These are phyloP conservation scores for Cryptosporidium bovis DNA, from an alignment of 169 alveolate genomes.

Conservation along the genomic window DNA sequence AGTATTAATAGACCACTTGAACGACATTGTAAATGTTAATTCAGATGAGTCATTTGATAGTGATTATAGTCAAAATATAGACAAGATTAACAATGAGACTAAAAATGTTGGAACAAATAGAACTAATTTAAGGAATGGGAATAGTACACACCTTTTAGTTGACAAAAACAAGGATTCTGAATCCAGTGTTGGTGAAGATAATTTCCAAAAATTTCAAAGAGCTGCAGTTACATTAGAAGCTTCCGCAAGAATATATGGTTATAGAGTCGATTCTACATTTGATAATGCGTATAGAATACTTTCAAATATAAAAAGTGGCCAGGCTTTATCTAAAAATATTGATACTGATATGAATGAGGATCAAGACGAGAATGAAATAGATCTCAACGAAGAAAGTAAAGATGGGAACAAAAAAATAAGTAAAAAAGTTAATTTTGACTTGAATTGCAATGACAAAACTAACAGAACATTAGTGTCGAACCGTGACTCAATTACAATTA, in stretches of 20 bases:
- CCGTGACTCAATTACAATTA: conserved; percentile 12
- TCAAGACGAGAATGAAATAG: background rate
- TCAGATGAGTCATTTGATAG: background rate
- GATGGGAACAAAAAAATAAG: background rate
- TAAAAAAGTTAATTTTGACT: background rate
- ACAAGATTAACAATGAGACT: background rate
- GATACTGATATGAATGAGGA: conserved; percentile 23
- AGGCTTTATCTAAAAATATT: background rate
- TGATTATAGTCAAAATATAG: background rate
- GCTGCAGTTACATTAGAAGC: conserved; percentile 74
- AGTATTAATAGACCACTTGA: conserved; percentile 85
- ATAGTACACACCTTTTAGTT: background rate
- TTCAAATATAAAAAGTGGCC: conserved; percentile 59
- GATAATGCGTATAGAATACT: conserved; percentile 61
- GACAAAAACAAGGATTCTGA: background rate
- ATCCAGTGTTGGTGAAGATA: background rate
- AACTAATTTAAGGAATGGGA: background rate
- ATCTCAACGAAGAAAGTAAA: background rate
- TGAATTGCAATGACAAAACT: background rate
- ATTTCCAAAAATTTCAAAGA: conserved; percentile 57
- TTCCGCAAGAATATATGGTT: conserved; percentile 72
- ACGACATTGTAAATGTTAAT: conserved; percentile 81
- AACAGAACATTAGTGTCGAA: conserved; percentile 15
- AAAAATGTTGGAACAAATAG: background rate
- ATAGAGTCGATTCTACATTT: conserved; percentile 67